Evolutionary conservation across 768 basidiomycete genomes (phyloP), one percentile per base, ranked within the genome.

Genomic region (Mycena indigotica): DNA sequence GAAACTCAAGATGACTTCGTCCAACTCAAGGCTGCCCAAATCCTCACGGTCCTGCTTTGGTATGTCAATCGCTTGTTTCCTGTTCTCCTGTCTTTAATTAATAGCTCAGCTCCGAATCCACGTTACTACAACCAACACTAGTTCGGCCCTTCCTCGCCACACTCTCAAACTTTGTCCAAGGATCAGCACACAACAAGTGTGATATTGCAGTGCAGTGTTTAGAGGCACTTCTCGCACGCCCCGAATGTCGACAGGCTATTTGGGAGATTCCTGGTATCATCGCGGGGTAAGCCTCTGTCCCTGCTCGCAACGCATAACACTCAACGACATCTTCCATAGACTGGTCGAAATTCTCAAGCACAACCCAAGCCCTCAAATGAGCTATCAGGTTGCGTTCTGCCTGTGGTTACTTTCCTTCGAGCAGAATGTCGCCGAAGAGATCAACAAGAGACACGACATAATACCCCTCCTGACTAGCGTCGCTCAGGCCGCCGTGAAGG

Each of bases 391-490:
- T 40, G 85, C 85, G 24, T 91, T 93, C 70, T 96, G 93, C 70
- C 77, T 98, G 60, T 99, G 97, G 97, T 76, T 98, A 50, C 75
- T 98, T 55, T 91, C 94, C 0, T 99, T 97, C 61, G 94, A 99
- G 68, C 80, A 85, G 65, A 82, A 87, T 32, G 80, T 97, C 28
- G 91, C 95, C 1, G 85, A 90, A 61, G 81, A 91, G 51, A 86
- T 98, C 67, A 92, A 98, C 63, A 97, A 95, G 76, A 90, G 88
- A 71, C 96, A 87, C 70, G 91, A 96, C 67, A 81, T 98, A 30
- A 87, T 97, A 64, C 91, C 94, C 24, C 76, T 92, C 23, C 78
- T 99, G 35, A 86, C 88, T 28, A 84, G 88, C 45, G 84, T 93
- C 35, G 94, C 94, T 2, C 91, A 95, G 69, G 83, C 78, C 5